Conservation (phyloP, 1,284 basidiomycete species). For the Sutorius eximius region DNA sequence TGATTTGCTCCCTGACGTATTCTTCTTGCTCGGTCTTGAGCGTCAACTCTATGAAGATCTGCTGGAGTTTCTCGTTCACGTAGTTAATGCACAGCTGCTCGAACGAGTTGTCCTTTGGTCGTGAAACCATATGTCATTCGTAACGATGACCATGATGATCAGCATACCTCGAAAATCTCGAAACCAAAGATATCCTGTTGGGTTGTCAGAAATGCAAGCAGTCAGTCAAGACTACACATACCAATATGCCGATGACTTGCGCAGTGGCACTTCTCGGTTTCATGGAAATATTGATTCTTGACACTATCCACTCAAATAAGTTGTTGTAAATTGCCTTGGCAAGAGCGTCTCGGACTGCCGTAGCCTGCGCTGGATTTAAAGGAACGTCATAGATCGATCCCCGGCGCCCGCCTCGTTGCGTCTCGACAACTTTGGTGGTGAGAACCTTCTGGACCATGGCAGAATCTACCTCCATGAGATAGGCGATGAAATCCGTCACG, state of each 20-base stretch:
- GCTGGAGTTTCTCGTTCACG: constrained; percentile 99
- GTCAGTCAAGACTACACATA: constrained; percentile 34
- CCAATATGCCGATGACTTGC: constrained; percentile 94
- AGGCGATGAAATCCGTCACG: constrained; percentile 95
- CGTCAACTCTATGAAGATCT: constrained; percentile 99
- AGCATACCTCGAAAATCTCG: constrained; percentile 87
- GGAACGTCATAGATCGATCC: constrained; percentile 98
- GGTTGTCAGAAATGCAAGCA: constrained; percentile 8
- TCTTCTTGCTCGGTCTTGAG: constrained; percentile 99
- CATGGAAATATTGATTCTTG: constrained; percentile 95
- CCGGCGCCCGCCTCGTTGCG: constrained; percentile 85
- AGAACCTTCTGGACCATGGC: constrained; percentile 83
- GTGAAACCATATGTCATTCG: neutral
- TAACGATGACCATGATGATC: neutral
- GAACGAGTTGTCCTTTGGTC: constrained; percentile 91
- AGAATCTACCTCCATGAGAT: constrained; percentile 88
- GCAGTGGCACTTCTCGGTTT: constrained; percentile 74
- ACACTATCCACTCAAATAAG: constrained; percentile 99
- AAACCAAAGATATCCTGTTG: constrained; percentile 93
- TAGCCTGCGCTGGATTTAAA: constrained; percentile 90
- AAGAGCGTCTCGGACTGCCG: constrained; percentile 87
- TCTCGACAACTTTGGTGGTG: constrained; percentile 89
- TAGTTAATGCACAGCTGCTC: constrained; percentile 99
- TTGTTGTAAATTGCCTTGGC: constrained; percentile 99
- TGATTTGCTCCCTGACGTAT: constrained; percentile 97